A percentile compares a stretch with the other conserved stretches of the same genome.
These are phyloP conservation scores for Papilionanthe hybrid DNA, from an alignment of 116 monocot species.

Conservation along the genomic window DNA sequence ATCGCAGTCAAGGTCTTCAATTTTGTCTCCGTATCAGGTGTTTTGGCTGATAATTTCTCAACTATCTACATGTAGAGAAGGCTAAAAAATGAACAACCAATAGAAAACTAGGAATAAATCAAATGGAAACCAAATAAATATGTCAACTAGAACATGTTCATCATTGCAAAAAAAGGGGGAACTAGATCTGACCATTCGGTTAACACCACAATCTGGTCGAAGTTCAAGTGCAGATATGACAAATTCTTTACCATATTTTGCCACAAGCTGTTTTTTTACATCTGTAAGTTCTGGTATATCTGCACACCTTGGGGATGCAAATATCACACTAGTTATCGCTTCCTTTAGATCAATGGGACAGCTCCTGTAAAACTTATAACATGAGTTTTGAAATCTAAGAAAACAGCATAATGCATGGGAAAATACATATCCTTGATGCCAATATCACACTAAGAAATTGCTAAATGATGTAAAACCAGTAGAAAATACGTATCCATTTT, in stretches of 20 bases:
- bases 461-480: not conserved
- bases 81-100: conserved; percentile 4
- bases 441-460: not conserved
- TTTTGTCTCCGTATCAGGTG: conserved; percentile 59
- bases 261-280: conserved; percentile 54
- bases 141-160: not conserved
- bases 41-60: conserved; percentile 60
- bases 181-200: conserved; percentile 43
- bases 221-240: conserved; percentile 63
- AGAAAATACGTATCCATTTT: not conserved
- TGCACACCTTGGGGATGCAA: conserved; percentile 82
- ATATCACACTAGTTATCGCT: conserved; percentile 76
- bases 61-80: conserved; percentile 38
- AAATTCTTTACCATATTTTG: conserved; percentile 93
- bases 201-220: conserved; percentile 82
- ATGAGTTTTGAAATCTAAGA: not conserved
- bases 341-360: conserved; percentile 90
- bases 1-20: conserved; percentile 48
- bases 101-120: not conserved
- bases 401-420: not conserved
- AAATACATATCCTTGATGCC: not conserved
- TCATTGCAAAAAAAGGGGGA: not conserved
- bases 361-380: conserved; percentile 34
- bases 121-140: not conserved
- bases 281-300: conserved; percentile 79